Evolutionary conservation across 179 eudicot genomes (phyloP), one percentile per base, ranked within the genome.

Genomic region (Silene coronaria): DNA sequence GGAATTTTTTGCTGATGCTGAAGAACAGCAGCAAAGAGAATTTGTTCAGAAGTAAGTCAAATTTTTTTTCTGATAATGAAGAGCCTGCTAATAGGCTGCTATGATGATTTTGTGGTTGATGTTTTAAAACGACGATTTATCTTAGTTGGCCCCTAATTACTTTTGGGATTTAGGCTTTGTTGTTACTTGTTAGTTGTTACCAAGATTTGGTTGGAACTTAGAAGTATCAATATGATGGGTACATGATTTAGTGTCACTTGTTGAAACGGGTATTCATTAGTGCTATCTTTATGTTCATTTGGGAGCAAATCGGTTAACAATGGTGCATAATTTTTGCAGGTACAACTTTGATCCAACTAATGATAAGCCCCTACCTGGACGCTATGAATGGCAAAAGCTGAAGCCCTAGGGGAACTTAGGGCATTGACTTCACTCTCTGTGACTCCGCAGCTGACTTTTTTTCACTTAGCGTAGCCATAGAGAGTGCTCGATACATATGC

Each of bases 281-380:
- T 36, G 45, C 45, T 36, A 36, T 7, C n/a, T n/a, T n/a, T n/a
- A n/a, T n/a, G n/a, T 62, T 17, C n/a, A 4, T 42, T 38, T 14
- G 7, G 53, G 55, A 70, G 10, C 14, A 23, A 46, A 24, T 46
- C 48, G 34, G n/a, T n/a, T 70, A 28, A 72, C 75, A 22, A 19
- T 28, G 12, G 64, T 21, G 51, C 19, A 2, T 21, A 22, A 63
- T 21, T 67, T 48, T 72, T 77, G 77, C 87, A 88, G 91, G 88
- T 88, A 88, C 82, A 88, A 88, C 83, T 88, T 81, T 77, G 91
- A 88, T 78, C 86, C 86, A 0, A 82, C 79, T 75, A 85, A 83
- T 8, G 91, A 88, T 38, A 17, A 53, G 76, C 91, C 91, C 75
- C 88, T 88, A 69, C 85, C 87, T 3, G 91, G 91, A 72, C 88